A percentile compares a stretch with the other conserved stretches of the same genome.
phyloP scores from a whole-genome alignment of 345 rosid genomes.

The Tarenaya hassleriana region DNA sequence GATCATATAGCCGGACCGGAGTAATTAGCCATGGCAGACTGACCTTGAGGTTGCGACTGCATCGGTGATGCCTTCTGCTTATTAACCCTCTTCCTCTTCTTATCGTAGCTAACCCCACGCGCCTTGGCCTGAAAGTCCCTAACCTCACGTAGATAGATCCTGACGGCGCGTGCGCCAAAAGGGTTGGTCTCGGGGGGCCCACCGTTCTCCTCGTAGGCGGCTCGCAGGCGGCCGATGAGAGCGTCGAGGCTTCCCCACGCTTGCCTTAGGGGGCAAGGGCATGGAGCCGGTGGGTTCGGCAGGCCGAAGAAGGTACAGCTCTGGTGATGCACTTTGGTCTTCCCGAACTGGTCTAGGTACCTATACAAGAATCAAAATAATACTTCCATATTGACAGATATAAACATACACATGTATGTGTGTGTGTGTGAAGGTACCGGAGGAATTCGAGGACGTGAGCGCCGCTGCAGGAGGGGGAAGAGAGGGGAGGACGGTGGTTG shows the following conservation, averaged over 20 bases:
- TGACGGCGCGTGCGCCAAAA: slow-evolving; percentile 32
- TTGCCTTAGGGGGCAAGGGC: slow-evolving; percentile 32
- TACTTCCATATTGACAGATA: too few species aligned
- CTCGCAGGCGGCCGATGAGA: too few species aligned
- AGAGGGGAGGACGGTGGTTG: slow-evolving; percentile 35
- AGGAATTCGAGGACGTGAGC: slow-evolving; percentile 36
- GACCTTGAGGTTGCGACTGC: slow-evolving; percentile 25
- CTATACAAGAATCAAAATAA: too few species aligned
- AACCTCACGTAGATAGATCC: too few species aligned
- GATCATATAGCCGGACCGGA: slow-evolving; percentile 25
- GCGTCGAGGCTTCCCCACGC: slow-evolving; percentile 36
- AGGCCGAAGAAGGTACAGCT: slow-evolving; percentile 30
- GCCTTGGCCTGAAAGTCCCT: slow-evolving; percentile 35
- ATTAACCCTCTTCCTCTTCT: slow-evolving; percentile 43
- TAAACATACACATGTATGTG: too few species aligned
- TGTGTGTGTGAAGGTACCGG: slow-evolving; percentile 27
- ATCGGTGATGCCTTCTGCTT: slow-evolving; percentile 22
- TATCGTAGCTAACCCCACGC: slow-evolving; percentile 32
- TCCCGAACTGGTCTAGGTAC: slow-evolving; percentile 36
- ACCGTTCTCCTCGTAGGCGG: slow-evolving; percentile 35
- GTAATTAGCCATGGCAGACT: slow-evolving; percentile 30
- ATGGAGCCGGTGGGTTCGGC: slow-evolving; percentile 33
- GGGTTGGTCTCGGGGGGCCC: slow-evolving; percentile 33
- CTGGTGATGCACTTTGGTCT: slow-evolving; percentile 30
- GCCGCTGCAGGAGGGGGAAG: slow-evolving; percentile 32